Base-by-base conservation (phyloP, 1,284 basidiomycete genomes). In the Paramarasmius palmivorus region DNA sequence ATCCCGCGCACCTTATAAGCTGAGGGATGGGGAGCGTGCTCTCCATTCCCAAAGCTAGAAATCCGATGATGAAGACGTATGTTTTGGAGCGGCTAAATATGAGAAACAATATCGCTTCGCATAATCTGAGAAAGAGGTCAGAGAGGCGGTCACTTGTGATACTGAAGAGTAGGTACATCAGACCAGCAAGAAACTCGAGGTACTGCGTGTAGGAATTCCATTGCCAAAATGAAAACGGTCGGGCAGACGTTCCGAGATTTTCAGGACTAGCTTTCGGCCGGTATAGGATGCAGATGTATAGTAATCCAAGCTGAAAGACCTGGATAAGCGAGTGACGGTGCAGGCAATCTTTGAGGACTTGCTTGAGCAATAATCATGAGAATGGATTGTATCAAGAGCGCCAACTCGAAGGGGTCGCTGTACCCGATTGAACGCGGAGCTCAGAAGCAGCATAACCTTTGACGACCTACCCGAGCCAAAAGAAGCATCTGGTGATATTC, bases 401-500 rank as follows among this genome's bases (percentile, higher is more conserved):
- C 78, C 42, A 82, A 71, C 72, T 93, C 92, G 67, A 93, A 94
- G 41, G 68, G 86, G 49, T 86, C 78, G 39, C 77, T 79, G 55
- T 19, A 38, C 25, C 12, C 9, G n/a, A 12, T 19, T 36, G 4
- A 40, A 20, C 12, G 20, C 20, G 20, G 17, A 29, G 44, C 25
- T 12, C n/a, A n/a, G 34, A 52, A 12, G 32, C 4, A 37, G 22
- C 47, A 14, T 32, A 26, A 34, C 7, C 3, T 29, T 15, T 26
- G 12, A 46, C 35, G 22, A 50, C 61, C 34, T 50, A 78, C 66
- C 91, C 91, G 46, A 94, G 70, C 92, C 92, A 93, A 72, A 92
- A 93, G 75, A 93, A 93, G 69, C 90, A 92, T 63, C 90, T 77
- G 19, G 86, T 86, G 52, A 93, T 89, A 68, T 93, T 93, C 49